Conservation (phyloP, 306 rosid genomes). For the Trichosanthes cucumerina region DNA sequence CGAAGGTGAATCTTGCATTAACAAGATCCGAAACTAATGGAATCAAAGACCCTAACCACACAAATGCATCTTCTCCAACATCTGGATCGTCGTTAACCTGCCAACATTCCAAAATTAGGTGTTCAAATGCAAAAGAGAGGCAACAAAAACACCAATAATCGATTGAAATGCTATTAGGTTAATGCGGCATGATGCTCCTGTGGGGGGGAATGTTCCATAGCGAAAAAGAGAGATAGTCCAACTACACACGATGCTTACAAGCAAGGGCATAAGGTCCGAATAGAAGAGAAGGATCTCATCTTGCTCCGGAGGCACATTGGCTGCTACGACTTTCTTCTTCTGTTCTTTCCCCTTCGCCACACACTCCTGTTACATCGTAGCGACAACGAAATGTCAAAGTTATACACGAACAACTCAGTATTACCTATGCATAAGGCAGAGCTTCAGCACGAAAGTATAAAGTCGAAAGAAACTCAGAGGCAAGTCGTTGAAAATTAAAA, state of each 20-base stretch:
- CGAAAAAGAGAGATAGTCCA: not conserved
- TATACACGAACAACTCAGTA: not conserved
- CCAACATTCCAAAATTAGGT: not conserved
- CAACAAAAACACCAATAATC: not conserved
- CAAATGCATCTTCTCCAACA: slow-evolving; percentile 89
- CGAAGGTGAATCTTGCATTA: slow-evolving; percentile 77
- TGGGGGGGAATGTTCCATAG: not conserved
- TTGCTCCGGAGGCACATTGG: slow-evolving; percentile 24
- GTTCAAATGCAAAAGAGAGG: not conserved
- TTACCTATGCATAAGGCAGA: not conserved
- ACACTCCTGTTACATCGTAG: slow-evolving; percentile 45
- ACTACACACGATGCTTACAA: slow-evolving; percentile 35
- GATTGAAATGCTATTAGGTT: not conserved
- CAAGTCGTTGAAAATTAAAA: not conserved
- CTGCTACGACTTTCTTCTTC: slow-evolving; percentile 14
- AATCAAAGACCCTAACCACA: slow-evolving; percentile 71
- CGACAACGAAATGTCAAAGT: not conserved
- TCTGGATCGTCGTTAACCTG: slow-evolving; percentile 51
- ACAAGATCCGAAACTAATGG: slow-evolving; percentile 62
- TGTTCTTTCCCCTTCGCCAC: slow-evolving; percentile 72
- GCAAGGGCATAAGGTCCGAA: slow-evolving; percentile 89
- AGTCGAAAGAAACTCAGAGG: not conserved
- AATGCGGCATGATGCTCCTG: not conserved
- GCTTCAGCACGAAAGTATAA: not conserved
- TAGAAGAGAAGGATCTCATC: slow-evolving; percentile 81